Evolutionary conservation across 2,329 filamentous ascomycete species (phyloP).

Genomic region (Pseudonectria buxi): DNA sequence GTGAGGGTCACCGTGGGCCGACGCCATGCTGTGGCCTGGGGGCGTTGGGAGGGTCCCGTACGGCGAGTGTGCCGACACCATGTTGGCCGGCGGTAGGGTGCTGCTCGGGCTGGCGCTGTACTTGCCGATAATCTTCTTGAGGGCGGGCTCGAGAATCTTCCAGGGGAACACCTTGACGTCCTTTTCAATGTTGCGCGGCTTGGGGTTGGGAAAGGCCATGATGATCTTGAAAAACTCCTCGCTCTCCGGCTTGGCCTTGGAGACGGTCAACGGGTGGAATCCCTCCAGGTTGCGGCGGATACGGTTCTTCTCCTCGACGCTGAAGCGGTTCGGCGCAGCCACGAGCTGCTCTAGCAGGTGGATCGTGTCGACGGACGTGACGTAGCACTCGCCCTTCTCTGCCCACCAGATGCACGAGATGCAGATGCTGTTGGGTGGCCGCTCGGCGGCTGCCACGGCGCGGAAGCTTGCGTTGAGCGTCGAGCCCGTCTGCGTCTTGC

Average conservation of each 20-base stretch:
- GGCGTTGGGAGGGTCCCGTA: conserved; percentile 44
- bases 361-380: conserved; percentile 96
- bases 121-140: conserved; percentile 99
- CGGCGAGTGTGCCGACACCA: conserved; percentile 33
- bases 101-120: conserved; percentile 55
- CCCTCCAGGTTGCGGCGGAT: conserved; percentile 94
- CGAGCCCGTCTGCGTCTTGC: conserved; percentile 71
- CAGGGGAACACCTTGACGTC: conserved; percentile 98
- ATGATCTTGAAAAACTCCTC: conserved; percentile 98
- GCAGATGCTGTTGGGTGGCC: conserved; percentile 78
- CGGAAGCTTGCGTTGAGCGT: conserved; percentile 76
- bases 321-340: conserved; percentile 67
- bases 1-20: conserved; percentile 28
- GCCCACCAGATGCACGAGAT: conserved; percentile 98
- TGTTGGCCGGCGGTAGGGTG: conserved; percentile 30
- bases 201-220: conserved; percentile 93
- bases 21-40: conserved; percentile 28
- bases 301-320: conserved; percentile 96
- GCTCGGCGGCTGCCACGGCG: conserved; percentile 69
- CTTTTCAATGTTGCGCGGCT: conserved; percentile 97
- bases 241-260: conserved; percentile 84
- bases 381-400: conserved; percentile 82
- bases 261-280: conserved; percentile 86
- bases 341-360: conserved; percentile 89
- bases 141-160: conserved; percentile 77